phyloP scores from a whole-genome alignment of 1,139 yeast genomes.

The Candida gigantensis region DNA sequence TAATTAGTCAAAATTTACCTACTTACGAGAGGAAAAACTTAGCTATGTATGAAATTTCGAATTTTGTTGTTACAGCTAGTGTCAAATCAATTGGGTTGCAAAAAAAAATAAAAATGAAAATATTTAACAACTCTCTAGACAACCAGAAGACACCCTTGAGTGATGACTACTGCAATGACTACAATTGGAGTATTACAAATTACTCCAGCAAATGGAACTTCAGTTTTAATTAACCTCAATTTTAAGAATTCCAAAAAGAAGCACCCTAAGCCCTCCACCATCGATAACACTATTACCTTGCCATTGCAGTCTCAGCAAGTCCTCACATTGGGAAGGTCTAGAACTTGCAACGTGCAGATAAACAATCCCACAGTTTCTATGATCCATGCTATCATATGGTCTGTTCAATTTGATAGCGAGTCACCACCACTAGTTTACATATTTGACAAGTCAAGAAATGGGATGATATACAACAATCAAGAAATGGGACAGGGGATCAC shows the following conservation, averaged over 20 bases:
- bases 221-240: background rate
- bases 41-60: too few species aligned
- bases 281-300: constrained; percentile 1
- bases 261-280: too few species aligned
- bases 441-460: constrained; percentile 56
- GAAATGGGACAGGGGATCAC: constrained; percentile 32
- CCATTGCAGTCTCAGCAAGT: constrained; percentile 16
- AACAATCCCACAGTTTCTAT: constrained; percentile 32
- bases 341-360: constrained; percentile 13
- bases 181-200: constrained; percentile 5
- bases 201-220: constrained; percentile 1
- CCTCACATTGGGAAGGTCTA: constrained; percentile 18
- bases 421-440: constrained; percentile 53
- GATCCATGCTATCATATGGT: constrained; percentile 50
- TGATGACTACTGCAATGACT: constrained; percentile 3
- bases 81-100: background rate
- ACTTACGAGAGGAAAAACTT: too few species aligned
- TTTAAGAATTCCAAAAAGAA: background rate
- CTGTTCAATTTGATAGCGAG: constrained; percentile 49
- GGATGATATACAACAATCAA: constrained; percentile 46
- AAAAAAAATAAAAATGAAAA: constrained; percentile 1
- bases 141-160: too few species aligned
- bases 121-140: background rate
- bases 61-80: too few species aligned
- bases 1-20: too few species aligned